Evolutionary conservation across 768 basidiomycete genomes (phyloP).

Genomic region (Dioszegia hungarica): DNA sequence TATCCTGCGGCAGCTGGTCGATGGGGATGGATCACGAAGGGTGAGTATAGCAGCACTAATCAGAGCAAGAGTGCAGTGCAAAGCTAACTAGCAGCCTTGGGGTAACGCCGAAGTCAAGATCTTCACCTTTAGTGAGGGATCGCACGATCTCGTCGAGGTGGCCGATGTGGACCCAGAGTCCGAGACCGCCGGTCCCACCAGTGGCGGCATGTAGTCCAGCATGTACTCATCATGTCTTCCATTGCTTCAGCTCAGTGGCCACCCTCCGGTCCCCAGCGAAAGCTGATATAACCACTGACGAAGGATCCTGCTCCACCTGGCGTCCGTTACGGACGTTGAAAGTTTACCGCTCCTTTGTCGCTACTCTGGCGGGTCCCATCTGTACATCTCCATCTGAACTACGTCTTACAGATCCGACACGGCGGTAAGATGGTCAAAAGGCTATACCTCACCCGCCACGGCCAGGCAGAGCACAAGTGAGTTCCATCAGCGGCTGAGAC

Average conservation of each 20-base stretch:
- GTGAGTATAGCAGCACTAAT: constrained; percentile 24
- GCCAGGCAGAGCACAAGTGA: constrained; percentile 44
- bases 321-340: too few relatives aligned
- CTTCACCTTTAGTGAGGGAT: constrained; percentile 38
- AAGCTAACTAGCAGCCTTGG: constrained; percentile 26
- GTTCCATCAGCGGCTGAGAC: neutral
- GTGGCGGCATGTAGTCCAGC: neutral
- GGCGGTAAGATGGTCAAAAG: constrained; percentile 9
- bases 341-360: too few relatives aligned
- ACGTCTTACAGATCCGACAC: too few relatives aligned
- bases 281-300: too few relatives aligned
- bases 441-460: constrained; percentile 41
- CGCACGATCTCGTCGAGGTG: constrained; percentile 23
- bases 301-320: too few relatives aligned
- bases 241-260: too few relatives aligned
- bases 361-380: too few relatives aligned
- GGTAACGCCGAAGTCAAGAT: constrained; percentile 45
- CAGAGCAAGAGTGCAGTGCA: neutral
- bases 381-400: too few relatives aligned
- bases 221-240: too few relatives aligned
- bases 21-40: constrained; percentile 12
- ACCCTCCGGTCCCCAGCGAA: too few relatives aligned
- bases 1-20: constrained; percentile 37
- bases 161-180: neutral
- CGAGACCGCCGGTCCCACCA: neutral